Conservation (phyloP, 2,329 filamentous ascomycete species). For the Sporothrix pseudoabietina region DNA sequence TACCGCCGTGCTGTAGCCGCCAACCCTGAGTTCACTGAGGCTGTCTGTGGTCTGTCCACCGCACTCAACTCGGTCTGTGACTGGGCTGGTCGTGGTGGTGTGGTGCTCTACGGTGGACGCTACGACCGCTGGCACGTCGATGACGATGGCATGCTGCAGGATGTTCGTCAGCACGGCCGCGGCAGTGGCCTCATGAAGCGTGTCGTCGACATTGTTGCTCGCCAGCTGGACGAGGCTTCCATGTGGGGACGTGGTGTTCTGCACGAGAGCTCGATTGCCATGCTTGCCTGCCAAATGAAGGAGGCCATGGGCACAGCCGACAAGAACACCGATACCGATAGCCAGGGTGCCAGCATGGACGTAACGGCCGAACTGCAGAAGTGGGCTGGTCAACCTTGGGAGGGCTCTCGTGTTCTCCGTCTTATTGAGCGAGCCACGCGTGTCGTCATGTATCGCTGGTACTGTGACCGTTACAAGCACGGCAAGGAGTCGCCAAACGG, state of each 20-base stretch:
- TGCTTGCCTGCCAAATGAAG: slow-evolving; percentile 53
- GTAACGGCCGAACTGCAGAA: slow-evolving; percentile 48
- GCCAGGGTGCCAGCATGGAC: slow-evolving; percentile 38
- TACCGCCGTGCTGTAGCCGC: slow-evolving; percentile 86
- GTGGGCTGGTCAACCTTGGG: slow-evolving; percentile 79
- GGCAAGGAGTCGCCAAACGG: slow-evolving; percentile 57
- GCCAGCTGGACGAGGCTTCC: slow-evolving; percentile 83
- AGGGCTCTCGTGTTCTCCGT: slow-evolving; percentile 81
- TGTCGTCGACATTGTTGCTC: slow-evolving; percentile 86
- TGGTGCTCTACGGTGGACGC: slow-evolving; percentile 70
- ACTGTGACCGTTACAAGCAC: slow-evolving; percentile 74
- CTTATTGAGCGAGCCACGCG: slow-evolving; percentile 83
- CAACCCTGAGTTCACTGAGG: slow-evolving; percentile 96
- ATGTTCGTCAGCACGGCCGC: slow-evolving; percentile 63
- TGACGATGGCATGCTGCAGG: slow-evolving; percentile 76
- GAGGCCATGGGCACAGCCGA: slow-evolving; percentile 37
- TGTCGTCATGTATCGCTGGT: slow-evolving; percentile 80
- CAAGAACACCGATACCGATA: slow-evolving; percentile 22
- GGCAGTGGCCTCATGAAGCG: slow-evolving; percentile 83
- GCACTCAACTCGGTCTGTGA: slow-evolving; percentile 95
- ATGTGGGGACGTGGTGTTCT: slow-evolving; percentile 79
- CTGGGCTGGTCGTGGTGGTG: slow-evolving; percentile 87
- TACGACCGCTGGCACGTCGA: slow-evolving; percentile 94
- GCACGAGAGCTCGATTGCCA: slow-evolving; percentile 55
- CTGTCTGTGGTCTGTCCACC: slow-evolving; percentile 92